Base-by-base conservation (phyloP, 2,329 filamentous ascomycete genomes). In the Pseudogymnoascus sp. region DNA sequence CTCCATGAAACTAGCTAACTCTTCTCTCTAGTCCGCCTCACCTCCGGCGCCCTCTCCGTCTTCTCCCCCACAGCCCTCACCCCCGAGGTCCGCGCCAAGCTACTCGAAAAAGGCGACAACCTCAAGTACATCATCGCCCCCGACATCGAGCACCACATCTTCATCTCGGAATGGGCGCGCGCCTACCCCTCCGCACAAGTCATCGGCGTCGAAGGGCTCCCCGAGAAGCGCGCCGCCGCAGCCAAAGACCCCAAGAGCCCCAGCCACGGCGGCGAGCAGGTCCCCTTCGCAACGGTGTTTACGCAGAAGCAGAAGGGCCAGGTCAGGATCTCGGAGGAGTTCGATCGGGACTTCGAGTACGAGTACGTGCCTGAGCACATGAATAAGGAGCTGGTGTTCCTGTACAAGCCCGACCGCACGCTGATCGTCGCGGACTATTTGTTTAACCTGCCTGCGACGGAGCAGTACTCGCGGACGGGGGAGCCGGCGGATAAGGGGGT, bases 141-240 rank as follows among this genome's bases (percentile, higher is more conserved):
- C 1, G 95, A 99, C 75, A 82, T 90, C 62, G 92, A 99, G 78
- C 95, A 99, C 76, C 95, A 99, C 82, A 91, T 99, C 74, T 96
- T 95, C 79, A 75, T 99, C 62, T 88, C 89, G 0, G 82, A 90
- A 60, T 99, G 95, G 93, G 86, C 89, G 71, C 78, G 83, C 60
- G 89, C 85, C 26, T 97, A 85, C 74, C 93, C 93, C 0, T 75
- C 82, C 44, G 93, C 93, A 33, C 87, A 87, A 70, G 82, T 99
- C 59, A 83, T 97, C 70, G 93, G 87, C 1, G 89, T 91, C 1
- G 87, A 93, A 70, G 91, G 90, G 0, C 84, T 99, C 1, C 86
- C 85, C 21, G 91, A 93, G 76, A 96, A 96, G 78, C 87, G 93
- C 42, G 83, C 83, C 65, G 81, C 83, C 64, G 76, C 80, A 2